Evolutionary conservation across 257 asterid species (phyloP).

Genomic region (Mentha longifolia): DNA sequence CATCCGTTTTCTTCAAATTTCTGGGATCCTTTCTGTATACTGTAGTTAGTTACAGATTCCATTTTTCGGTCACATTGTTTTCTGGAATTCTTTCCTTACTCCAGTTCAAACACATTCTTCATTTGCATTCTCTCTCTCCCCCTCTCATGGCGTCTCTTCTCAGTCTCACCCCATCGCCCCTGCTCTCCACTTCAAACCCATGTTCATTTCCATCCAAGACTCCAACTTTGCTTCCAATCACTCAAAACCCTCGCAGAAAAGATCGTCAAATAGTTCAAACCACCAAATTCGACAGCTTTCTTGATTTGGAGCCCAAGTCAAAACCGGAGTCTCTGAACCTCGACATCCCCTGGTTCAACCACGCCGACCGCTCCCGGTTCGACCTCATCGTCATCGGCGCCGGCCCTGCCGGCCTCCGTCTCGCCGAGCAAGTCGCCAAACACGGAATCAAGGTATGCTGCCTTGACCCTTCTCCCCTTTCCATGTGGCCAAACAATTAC

Average conservation of each 20-base stretch:
- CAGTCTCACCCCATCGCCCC: conserved; percentile 44
- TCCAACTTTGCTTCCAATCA: conserved; percentile 33
- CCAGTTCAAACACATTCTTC: conserved; percentile 1
- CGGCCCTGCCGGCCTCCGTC: conserved; percentile 93
- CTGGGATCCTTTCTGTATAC: neutral
- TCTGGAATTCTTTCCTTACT: conserved; percentile 6
- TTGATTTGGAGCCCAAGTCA: conserved; percentile 69
- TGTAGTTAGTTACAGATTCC: neutral
- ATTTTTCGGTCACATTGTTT: neutral
- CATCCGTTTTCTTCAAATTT: conserved; percentile 1
- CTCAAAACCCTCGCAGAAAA: conserved; percentile 33
- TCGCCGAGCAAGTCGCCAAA: conserved; percentile 73
- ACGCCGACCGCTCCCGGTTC: conserved; percentile 54
- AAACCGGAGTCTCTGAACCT: conserved; percentile 57
- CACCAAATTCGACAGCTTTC: conserved; percentile 54
- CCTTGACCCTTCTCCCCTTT: conserved; percentile 87
- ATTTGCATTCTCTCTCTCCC: conserved; percentile 11
- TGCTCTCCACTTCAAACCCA: conserved; percentile 40
- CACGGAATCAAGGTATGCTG: conserved; percentile 82
- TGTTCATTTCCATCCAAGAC: conserved; percentile 33
- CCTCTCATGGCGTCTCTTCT: conserved; percentile 59
- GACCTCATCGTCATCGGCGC: conserved; percentile 85
- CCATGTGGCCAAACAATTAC: conserved; percentile 89
- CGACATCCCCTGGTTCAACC: conserved; percentile 64
- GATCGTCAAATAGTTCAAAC: conserved; percentile 35